Evolutionary conservation across 2,329 filamentous ascomycete genomes (phyloP).

Genomic region (Fusarium tuaranense): DNA sequence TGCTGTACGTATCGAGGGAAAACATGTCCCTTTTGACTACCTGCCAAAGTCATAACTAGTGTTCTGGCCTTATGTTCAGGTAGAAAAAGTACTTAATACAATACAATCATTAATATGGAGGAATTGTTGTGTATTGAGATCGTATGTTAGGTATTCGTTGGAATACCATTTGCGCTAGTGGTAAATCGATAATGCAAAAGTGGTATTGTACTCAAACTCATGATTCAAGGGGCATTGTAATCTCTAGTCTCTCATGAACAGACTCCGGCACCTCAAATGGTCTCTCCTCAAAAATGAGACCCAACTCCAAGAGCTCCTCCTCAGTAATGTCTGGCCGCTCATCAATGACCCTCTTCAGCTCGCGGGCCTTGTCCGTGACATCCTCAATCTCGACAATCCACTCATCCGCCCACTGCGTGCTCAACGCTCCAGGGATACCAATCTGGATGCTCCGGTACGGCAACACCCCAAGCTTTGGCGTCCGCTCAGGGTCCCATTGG

Average conservation of each 20-base stretch:
- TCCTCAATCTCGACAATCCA: conserved; percentile 68
- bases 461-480: conserved; percentile 57
- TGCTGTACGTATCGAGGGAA: too few relatives aligned
- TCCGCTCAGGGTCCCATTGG: conserved; percentile 74
- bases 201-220: background rate
- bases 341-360: conserved; percentile 60
- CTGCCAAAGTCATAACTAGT: background rate
- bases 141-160: background rate
- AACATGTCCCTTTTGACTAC: background rate
- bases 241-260: conserved; percentile 48
- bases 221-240: conserved; percentile 36
- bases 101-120: background rate
- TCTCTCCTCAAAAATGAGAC: conserved; percentile 59
- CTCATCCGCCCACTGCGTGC: conserved; percentile 59
- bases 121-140: background rate
- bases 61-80: background rate
- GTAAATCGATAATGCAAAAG: background rate
- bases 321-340: conserved; percentile 49
- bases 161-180: background rate
- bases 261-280: conserved; percentile 56
- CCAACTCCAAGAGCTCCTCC: conserved; percentile 51
- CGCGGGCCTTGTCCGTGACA: conserved; percentile 65
- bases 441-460: conserved; percentile 70
- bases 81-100: background rate
- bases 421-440: conserved; percentile 63